A percentile compares a stretch with the other conserved stretches of the same genome.
phyloP scores from a whole-genome alignment of 2,329 filamentous ascomycete species.

The Bisporella sp. region DNA sequence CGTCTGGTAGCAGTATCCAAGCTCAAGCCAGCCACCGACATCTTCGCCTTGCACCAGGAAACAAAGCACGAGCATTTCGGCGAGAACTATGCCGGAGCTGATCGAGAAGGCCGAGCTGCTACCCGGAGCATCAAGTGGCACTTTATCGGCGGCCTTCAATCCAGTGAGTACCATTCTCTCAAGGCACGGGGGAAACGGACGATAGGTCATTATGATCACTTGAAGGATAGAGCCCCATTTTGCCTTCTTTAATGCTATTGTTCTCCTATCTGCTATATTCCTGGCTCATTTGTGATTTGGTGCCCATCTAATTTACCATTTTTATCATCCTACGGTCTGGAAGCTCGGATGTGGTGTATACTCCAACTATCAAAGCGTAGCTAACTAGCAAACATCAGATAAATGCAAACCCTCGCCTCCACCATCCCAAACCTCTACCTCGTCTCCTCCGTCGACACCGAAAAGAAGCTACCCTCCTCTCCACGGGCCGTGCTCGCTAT shows the following conservation, averaged over 20 bases:
- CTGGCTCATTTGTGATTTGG: too few relatives aligned
- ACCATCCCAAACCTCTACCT: conserved; percentile 85
- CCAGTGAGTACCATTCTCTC: conserved; percentile 38
- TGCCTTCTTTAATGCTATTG: not conserved
- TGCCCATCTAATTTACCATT: too few relatives aligned
- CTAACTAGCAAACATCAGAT: conserved; percentile 40
- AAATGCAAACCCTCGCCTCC: conserved; percentile 83
- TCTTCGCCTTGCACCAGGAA: conserved; percentile 71
- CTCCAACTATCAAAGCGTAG: too few relatives aligned
- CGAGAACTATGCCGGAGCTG: conserved; percentile 91
- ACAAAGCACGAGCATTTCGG: conserved; percentile 72
- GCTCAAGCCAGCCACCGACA: conserved; percentile 86
- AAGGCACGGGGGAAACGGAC: not conserved
- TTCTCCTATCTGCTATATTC: too few relatives aligned
- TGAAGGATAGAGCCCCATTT: not conserved
- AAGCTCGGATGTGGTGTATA: too few relatives aligned
- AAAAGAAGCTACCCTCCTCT: conserved; percentile 76
- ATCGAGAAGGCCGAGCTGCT: conserved; percentile 77
- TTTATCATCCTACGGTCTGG: too few relatives aligned
- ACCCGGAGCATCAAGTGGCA: conserved; percentile 76
- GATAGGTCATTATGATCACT: not conserved
- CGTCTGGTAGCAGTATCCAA: conserved; percentile 94
- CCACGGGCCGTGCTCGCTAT: conserved; percentile 65
- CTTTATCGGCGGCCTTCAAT: conserved; percentile 92
- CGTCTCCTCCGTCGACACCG: conserved; percentile 81